A percentile compares a stretch with the other conserved stretches of the same genome.
Conservation (phyloP, 345 rosid species). For the Cardamine resedifolia region DNA sequence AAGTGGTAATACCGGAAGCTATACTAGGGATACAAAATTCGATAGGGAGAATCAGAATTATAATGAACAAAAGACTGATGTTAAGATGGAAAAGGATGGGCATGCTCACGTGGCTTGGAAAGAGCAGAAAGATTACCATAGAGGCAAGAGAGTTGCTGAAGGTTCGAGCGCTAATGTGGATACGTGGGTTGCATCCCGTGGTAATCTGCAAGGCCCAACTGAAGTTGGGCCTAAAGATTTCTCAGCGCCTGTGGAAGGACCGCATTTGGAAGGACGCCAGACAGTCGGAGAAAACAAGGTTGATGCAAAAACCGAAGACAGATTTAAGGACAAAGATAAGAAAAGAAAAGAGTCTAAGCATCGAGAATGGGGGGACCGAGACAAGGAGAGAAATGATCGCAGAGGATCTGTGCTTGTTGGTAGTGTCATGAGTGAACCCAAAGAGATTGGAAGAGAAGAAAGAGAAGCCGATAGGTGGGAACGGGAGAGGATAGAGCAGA, state of each 20-base stretch:
- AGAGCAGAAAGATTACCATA: slow-evolving; percentile 76
- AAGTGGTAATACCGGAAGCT: slow-evolving; percentile 1
- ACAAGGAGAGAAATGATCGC: slow-evolving; percentile 85
- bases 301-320: slow-evolving; percentile 81
- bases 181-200: slow-evolving; percentile 63
- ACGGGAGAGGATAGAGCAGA: slow-evolving; percentile 79
- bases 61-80: slow-evolving; percentile 58
- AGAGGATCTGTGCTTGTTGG: slow-evolving; percentile 57
- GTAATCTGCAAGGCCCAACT: slow-evolving; percentile 50
- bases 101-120: slow-evolving; percentile 74
- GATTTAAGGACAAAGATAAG: slow-evolving; percentile 86
- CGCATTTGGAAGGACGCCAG: slow-evolving; percentile 58
- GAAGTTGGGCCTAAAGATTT: slow-evolving; percentile 67
- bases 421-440: slow-evolving; percentile 54
- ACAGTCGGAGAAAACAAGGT: slow-evolving; percentile 86
- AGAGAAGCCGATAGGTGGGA: slow-evolving; percentile 89
- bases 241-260: slow-evolving; percentile 53
- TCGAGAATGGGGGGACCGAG: slow-evolving; percentile 89
- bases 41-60: slow-evolving; percentile 56
- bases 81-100: slow-evolving; percentile 64
- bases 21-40: slow-evolving; percentile 54
- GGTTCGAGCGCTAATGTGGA: slow-evolving; percentile 54
- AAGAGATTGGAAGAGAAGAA: slow-evolving; percentile 73
- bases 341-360: slow-evolving; percentile 82
- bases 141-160: slow-evolving; percentile 77